phyloP scores from a whole-genome alignment of 1,284 basidiomycete species.

The Tilletia setariae region DNA sequence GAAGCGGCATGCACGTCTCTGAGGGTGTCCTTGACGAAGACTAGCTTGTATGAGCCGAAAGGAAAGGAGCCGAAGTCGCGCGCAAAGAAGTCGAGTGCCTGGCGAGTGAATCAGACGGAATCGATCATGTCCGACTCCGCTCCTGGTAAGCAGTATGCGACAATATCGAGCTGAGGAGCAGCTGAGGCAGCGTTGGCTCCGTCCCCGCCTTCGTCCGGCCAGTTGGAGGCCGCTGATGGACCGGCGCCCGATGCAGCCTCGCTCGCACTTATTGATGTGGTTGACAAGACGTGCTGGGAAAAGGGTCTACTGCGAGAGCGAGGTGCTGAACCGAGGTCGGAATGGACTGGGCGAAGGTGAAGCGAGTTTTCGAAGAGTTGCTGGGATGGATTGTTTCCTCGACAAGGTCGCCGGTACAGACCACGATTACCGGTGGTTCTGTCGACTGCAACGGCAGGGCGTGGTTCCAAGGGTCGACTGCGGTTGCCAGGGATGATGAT shows the following conservation, averaged over 20 bases:
- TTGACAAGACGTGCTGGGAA: constrained; percentile 21
- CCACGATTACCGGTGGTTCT: constrained; percentile 63
- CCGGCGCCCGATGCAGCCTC: constrained; percentile 54
- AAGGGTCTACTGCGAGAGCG: constrained; percentile 91
- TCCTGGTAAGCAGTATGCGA: constrained; percentile 89
- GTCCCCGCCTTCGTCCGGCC: not conserved
- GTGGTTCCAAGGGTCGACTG: constrained; percentile 57
- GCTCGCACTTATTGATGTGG: constrained; percentile 11
- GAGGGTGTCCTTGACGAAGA: constrained; percentile 84
- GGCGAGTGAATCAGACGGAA: constrained; percentile 73
- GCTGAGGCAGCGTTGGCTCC: not conserved
- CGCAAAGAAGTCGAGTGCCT: constrained; percentile 86
- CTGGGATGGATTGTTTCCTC: constrained; percentile 75
- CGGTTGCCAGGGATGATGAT: constrained; percentile 58
- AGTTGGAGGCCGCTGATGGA: not conserved
- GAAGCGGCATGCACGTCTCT: constrained; percentile 71
- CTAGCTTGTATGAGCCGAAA: constrained; percentile 83
- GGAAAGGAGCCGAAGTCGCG: constrained; percentile 95
- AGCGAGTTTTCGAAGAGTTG: constrained; percentile 89
- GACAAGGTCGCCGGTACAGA: constrained; percentile 78
- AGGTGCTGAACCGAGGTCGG: constrained; percentile 92
- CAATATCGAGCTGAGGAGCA: constrained; percentile 62
- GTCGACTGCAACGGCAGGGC: not conserved
- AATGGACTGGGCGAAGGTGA: constrained; percentile 82
- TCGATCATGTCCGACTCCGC: constrained; percentile 67